Percentiles rank a stretch among this genome's conserved stretches.
These are phyloP conservation scores for Leptographium wingfieldii DNA, from an alignment of 2,329 filamentous ascomycete species.

Conservation along the genomic window DNA sequence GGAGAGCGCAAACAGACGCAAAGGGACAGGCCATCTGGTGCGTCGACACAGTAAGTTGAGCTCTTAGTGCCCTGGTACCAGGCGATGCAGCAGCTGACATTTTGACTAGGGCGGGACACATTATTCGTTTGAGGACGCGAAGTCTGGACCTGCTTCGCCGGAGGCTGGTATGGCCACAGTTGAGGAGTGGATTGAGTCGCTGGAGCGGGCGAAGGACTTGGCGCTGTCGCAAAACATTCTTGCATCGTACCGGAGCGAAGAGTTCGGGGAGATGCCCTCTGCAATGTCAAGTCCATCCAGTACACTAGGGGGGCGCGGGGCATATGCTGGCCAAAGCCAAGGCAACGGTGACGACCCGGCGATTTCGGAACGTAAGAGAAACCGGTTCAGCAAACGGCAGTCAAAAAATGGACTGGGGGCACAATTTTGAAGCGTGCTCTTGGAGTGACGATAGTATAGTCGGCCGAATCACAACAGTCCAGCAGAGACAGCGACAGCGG, in stretches of 20 bases:
- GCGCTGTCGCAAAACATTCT: constrained; percentile 60
- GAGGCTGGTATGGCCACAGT: constrained; percentile 56
- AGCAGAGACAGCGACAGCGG: not conserved
- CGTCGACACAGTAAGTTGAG: constrained; percentile 71
- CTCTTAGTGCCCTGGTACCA: not conserved
- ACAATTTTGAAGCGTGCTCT: constrained; percentile 47
- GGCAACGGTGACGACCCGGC: constrained; percentile 35
- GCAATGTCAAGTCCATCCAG: constrained; percentile 65
- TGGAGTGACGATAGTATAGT: not conserved
- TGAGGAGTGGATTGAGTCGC: constrained; percentile 83
- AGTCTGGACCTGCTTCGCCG: constrained; percentile 47
- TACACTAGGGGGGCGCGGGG: constrained; percentile 50
- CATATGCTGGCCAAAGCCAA: constrained; percentile 46
- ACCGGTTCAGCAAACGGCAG: constrained; percentile 80
- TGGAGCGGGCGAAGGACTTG: constrained; percentile 77
- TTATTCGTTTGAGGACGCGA: constrained; percentile 88
- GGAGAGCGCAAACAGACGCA: constrained; percentile 69
- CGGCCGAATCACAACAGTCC: not conserved
- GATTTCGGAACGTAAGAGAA: constrained; percentile 36
- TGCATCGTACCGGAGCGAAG: constrained; percentile 54
- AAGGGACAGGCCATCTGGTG: constrained; percentile 83
- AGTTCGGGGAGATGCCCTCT: constrained; percentile 56
- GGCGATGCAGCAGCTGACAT: constrained; percentile 11
- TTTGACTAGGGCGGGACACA: constrained; percentile 64
- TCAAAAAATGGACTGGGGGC: constrained; percentile 89